Base-by-base conservation (phyloP, 352 stramenopile genomes). In the Pythium dissotocum region DNA sequence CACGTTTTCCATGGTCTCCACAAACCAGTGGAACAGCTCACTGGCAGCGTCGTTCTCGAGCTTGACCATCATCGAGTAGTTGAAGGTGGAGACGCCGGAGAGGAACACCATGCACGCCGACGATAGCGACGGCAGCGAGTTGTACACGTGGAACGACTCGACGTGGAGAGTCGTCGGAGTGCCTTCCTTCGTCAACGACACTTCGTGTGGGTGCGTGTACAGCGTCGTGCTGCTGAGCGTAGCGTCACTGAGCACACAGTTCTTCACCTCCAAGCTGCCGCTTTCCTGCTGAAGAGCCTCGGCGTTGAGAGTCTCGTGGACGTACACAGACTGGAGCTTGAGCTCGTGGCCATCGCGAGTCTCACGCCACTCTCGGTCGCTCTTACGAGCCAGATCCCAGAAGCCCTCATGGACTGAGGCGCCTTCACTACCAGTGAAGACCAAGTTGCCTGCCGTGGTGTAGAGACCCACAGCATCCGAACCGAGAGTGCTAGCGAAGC, bases 31-130 rank as follows among this genome's bases (percentile, higher is more conserved):
- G 59, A 90, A 88, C 33, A 88, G 72, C 28, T 78, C 59, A 0
- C 73, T 54, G 2, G 77, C 79, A 0, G 64, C 53, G 0, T 72
- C 65, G 12, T 63, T 48, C 52, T 85, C 67, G 44, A 90, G 65
- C 59, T 90, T 90, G 71, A 79, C 65, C 82, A 90, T 90, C 55
- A 90, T 74, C 21, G 79, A 74, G 63, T 88, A 90, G 61, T 84
- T 77, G 65, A 90, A 90, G 21, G 72, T 63, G 52, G 76, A 77
- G 14, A 85, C 75, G 0, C 74, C 76, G 51, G 76, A 82, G 53
- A 85, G 58, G 64, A 80, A 88, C 14, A 89, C 46, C 63, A 80
- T 85, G 61, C 69, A 77, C 21, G 79, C 81, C 12, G 81, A 78
- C 54, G 77, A 70, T 13, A 89, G 73, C 24, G 79, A 87, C 33